Percentiles rank a stretch among this genome's conserved stretches.
phyloP scores from a whole-genome alignment of 2,329 filamentous ascomycete genomes.

The Ceratocystis eucalypticola region DNA sequence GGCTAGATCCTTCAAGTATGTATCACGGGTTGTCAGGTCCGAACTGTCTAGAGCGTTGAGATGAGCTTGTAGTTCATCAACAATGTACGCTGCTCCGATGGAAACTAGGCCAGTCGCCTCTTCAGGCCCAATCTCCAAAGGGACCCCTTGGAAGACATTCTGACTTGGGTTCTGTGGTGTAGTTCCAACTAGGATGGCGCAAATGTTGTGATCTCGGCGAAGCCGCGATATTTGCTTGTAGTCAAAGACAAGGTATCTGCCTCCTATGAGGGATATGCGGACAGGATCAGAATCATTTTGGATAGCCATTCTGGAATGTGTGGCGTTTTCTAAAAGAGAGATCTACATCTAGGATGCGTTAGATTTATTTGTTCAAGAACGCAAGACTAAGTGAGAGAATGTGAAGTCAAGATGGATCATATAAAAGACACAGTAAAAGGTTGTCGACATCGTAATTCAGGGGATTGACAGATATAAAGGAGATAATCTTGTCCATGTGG shows the following conservation, averaged over 20 bases:
- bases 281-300: conserved; percentile 36
- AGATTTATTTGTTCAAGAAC: background rate
- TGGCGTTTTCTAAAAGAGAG: background rate
- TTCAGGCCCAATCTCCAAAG: conserved; percentile 79
- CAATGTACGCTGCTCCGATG: conserved; percentile 60
- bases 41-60: conserved; percentile 46
- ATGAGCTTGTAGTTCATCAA: conserved; percentile 67
- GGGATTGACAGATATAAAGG: conserved; percentile 43
- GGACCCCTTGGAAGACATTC: conserved; percentile 82
- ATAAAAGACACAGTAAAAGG: conserved; percentile 19
- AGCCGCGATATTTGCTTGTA: conserved; percentile 64
- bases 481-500: conserved; percentile 18
- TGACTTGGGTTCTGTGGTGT: conserved; percentile 88
- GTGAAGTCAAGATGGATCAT: conserved; percentile 10
- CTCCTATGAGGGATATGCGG: conserved; percentile 66
- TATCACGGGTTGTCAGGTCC: conserved; percentile 24
- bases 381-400: background rate
- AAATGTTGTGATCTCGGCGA: conserved; percentile 69
- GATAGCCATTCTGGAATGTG: background rate
- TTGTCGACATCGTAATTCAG: conserved; percentile 37
- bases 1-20: conserved; percentile 11
- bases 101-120: conserved; percentile 73
- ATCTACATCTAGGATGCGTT: conserved; percentile 17
- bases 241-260: conserved; percentile 82
- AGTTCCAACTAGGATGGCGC: conserved; percentile 72